Conservation (phyloP, 2,329 filamentous ascomycete species). For the Colletotrichum paranaense region DNA sequence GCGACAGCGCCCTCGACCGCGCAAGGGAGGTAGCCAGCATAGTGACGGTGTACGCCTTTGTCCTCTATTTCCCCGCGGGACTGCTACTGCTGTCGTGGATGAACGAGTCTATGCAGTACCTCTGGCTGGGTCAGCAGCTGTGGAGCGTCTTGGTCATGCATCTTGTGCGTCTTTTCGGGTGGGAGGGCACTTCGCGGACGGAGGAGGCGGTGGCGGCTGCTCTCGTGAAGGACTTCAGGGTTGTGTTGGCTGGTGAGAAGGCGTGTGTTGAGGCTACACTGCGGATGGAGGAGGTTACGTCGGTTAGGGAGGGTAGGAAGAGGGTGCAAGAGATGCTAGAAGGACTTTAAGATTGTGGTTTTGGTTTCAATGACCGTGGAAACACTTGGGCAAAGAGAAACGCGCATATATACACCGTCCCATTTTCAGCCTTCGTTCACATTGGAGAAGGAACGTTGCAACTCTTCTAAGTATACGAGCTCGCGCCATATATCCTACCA, state of each 20-base stretch:
- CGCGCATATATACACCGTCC: no score
- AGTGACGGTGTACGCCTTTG: background rate
- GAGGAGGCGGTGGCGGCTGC: background rate
- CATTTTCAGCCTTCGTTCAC: no score
- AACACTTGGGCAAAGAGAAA: no score
- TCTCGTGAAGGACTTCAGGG: background rate
- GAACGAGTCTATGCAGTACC: conserved; percentile 35
- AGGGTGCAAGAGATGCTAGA: background rate
- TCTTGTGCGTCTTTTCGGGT: background rate
- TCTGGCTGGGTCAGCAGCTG: conserved; percentile 39
- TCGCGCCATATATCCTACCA: background rate
- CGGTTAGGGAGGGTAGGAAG: background rate
- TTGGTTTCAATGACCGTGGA: background rate
- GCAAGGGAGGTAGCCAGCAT: background rate
- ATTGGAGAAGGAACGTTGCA: no score
- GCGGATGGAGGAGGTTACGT: background rate
- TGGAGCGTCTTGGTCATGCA: conserved; percentile 39
- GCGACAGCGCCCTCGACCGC: background rate
- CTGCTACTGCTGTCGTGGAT: conserved; percentile 33
- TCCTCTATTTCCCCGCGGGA: background rate
- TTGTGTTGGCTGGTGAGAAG: background rate
- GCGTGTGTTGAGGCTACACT: background rate
- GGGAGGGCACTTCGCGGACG: background rate
- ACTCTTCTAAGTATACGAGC: background rate
- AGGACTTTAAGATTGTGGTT: background rate